Conservation (phyloP, 23 red algal species). For the Gracilaria gracilis region DNA sequence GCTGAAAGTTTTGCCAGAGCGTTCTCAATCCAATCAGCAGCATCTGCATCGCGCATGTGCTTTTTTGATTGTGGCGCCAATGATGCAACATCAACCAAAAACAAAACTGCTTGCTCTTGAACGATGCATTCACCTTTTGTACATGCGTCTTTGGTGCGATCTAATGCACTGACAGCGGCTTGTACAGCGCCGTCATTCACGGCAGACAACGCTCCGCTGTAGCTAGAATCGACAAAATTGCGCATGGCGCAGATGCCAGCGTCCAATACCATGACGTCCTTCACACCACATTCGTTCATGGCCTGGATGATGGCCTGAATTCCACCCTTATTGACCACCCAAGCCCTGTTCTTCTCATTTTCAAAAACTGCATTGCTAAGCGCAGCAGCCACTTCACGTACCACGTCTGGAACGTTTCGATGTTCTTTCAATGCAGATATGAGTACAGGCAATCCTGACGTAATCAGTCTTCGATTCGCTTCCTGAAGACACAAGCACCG, state of each 20-base stretch:
- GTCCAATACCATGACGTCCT: constrained; percentile 43
- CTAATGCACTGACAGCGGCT: background rate
- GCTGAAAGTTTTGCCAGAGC: constrained; percentile 5
- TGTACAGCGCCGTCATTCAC: constrained; percentile 41
- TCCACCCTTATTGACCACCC: constrained; percentile 49
- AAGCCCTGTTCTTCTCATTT: constrained; percentile 52
- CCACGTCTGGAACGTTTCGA: constrained; percentile 20
- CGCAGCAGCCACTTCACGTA: constrained; percentile 34
- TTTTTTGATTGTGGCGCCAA: constrained; percentile 20
- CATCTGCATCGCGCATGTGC: constrained; percentile 5
- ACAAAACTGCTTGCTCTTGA: constrained; percentile 44
- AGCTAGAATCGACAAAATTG: constrained; percentile 59
- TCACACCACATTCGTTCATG: constrained; percentile 13
- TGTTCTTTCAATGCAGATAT: constrained; percentile 30
- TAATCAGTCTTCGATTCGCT: constrained; percentile 41
- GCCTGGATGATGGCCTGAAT: constrained; percentile 36
- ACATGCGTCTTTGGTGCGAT: constrained; percentile 25
- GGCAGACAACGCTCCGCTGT: constrained; percentile 33
- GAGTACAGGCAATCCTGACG: constrained; percentile 37
- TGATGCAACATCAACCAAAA: constrained; percentile 26
- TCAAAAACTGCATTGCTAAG: constrained; percentile 66
- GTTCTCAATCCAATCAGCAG: constrained; percentile 31
- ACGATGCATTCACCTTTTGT: constrained; percentile 34
- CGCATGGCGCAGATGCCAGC: constrained; percentile 39
- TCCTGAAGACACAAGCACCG: constrained; percentile 52